A percentile compares a stretch with the other conserved stretches of the same genome.
Conservation (phyloP, 495 filamentous ascomycete species). For the Aspergillus nanangensis region DNA sequence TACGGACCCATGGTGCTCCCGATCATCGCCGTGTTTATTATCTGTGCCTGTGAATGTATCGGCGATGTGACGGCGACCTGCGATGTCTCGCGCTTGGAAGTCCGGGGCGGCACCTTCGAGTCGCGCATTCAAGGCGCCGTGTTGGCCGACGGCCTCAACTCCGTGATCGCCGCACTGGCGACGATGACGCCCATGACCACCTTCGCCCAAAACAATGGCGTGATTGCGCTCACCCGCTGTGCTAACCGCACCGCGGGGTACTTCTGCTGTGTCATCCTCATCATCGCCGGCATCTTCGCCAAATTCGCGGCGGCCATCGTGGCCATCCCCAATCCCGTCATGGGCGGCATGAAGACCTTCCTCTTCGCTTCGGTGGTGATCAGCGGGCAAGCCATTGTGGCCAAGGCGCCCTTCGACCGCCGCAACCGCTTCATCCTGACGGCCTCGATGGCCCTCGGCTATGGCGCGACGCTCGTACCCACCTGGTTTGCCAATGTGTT, state of each 20-base stretch:
- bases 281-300: slow-evolving; percentile 86
- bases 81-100: slow-evolving; percentile 80
- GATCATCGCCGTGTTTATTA: slow-evolving; percentile 79
- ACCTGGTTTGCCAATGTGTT: slow-evolving; percentile 75
- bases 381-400: slow-evolving; percentile 83
- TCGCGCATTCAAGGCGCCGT: slow-evolving; percentile 89
- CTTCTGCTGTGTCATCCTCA: slow-evolving; percentile 69
- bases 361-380: slow-evolving; percentile 87
- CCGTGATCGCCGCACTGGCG: slow-evolving; percentile 71
- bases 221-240: slow-evolving; percentile 84
- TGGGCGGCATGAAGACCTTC: slow-evolving; percentile 94
- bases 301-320: slow-evolving; percentile 87
- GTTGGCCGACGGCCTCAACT: slow-evolving; percentile 68
- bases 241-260: slow-evolving; percentile 87
- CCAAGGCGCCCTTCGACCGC: slow-evolving; percentile 71
- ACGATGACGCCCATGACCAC: slow-evolving; percentile 83
- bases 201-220: slow-evolving; percentile 87
- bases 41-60: slow-evolving; percentile 85
- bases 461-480: slow-evolving; percentile 77
- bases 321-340: slow-evolving; percentile 72
- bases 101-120: slow-evolving; percentile 76
- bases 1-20: slow-evolving; percentile 85
- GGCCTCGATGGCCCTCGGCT: slow-evolving; percentile 69
- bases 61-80: slow-evolving; percentile 58
- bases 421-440: slow-evolving; percentile 88